Base-by-base conservation (phyloP, 2,329 filamentous ascomycete species). In the Trichoderma oligosporum region DNA sequence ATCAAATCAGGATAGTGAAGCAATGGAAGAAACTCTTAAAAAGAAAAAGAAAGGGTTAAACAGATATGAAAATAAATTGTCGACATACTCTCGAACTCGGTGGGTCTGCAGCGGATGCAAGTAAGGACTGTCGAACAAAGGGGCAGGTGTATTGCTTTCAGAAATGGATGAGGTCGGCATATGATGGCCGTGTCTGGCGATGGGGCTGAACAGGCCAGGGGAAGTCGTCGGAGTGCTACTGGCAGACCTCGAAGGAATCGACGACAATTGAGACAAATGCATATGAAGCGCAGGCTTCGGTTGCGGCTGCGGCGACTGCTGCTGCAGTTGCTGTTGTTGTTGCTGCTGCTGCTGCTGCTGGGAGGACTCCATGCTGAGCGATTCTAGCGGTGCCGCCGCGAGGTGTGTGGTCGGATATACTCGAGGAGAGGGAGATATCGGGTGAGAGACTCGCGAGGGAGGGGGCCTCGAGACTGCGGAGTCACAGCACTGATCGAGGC, bases 81-180 rank as follows among this genome's bases (percentile, higher is more conserved):
- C 29, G 20, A 82, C 85, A 80, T 78, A 89, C 86, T 91, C 88
- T 81, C 87, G 81, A 49, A 91, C 88, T 71, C 81, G 85, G 70
- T 88, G 86, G 60, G 82, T 82, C 70, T 91, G 87, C 56, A 88
- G 73, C 31, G 87, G 86, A 66, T 91, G 87, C 56, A 89, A 72
- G 65, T 82, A 86, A 1, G 86, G 85, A 64, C 82, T 86, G 57
- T 77, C 76, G 38, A 75, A 66, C 44, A 72, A 67, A 24, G 73
- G 75, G 38, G 74, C 76, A 35, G 82, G 80, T 4, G 81, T 81
- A 24, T 78, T 78, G 59, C 75, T 77, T 66, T 85, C 82, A 59
- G 80, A 82, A 25, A 76, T 66, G 25, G 79, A 75, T 27, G 76
- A 73, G 24, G 65, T 61, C n/a, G 70, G 68, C 31, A 67, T 65